Evolutionary conservation across 352 stramenopile species (phyloP).

Genomic region (Peronospora belbahrii): DNA sequence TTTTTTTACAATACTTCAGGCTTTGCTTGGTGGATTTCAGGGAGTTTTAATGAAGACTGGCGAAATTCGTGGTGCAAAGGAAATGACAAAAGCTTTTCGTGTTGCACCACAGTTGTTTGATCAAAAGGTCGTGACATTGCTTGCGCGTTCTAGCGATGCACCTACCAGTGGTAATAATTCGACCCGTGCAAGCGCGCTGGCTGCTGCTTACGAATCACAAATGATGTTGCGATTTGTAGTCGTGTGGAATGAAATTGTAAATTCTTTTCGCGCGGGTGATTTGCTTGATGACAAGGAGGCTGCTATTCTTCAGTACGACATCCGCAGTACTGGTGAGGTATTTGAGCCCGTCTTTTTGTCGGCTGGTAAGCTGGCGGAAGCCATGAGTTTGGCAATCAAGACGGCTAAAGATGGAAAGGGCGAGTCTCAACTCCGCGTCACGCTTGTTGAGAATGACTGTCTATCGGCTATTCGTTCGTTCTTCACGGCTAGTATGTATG

Average conservation of each 20-base stretch:
- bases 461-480: constrained; percentile 76
- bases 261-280: constrained; percentile 70
- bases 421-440: constrained; percentile 70
- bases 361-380: constrained; percentile 75
- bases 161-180: constrained; percentile 34
- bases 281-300: constrained; percentile 73
- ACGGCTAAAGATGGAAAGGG: constrained; percentile 69
- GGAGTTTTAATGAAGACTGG: constrained; percentile 70
- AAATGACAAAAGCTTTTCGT: constrained; percentile 72
- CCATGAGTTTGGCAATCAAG: constrained; percentile 59
- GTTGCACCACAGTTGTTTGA: constrained; percentile 71
- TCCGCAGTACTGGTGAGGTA: constrained; percentile 77
- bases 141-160: constrained; percentile 52
- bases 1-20: constrained; percentile 77
- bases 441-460: constrained; percentile 74
- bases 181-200: constrained; percentile 36
- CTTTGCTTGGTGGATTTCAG: constrained; percentile 51
- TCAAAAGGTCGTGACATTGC: constrained; percentile 61
- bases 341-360: constrained; percentile 84
- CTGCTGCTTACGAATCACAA: constrained; percentile 61
- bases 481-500: constrained; percentile 74
- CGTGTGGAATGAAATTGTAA: constrained; percentile 80
- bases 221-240: constrained; percentile 80
- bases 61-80: constrained; percentile 56
- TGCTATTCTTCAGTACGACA: constrained; percentile 76